Conservation (phyloP, 305 asterid genomes). For the Rubia peregrina region DNA sequence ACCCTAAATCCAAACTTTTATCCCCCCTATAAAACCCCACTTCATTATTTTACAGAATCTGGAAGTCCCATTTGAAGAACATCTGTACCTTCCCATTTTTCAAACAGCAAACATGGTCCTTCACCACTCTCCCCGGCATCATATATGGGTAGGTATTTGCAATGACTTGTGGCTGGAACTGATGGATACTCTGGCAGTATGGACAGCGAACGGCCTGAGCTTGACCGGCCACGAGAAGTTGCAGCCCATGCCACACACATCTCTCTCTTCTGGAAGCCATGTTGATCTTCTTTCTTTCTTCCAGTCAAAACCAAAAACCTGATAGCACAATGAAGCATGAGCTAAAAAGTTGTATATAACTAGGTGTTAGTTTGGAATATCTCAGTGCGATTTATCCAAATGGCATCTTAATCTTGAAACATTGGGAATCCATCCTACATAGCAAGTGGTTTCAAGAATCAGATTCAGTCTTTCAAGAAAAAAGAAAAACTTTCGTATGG, state of each 20-base stretch:
- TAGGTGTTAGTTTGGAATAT: background rate
- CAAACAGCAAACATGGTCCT: too few relatives aligned
- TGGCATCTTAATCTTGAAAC: background rate
- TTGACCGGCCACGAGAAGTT: constrained; percentile 28
- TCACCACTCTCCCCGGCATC: too few relatives aligned
- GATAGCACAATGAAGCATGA: background rate
- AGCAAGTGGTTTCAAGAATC: constrained; percentile 7
- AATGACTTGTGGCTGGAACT: background rate
- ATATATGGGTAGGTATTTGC: background rate
- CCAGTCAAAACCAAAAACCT: background rate
- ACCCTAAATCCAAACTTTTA: too few relatives aligned
- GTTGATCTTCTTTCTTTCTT: background rate
- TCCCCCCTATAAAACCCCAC: too few relatives aligned
- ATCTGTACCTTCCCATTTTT: too few relatives aligned
- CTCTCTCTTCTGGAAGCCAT: constrained; percentile 40
- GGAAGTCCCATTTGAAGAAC: too few relatives aligned
- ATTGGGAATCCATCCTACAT: background rate
- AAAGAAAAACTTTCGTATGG: background rate
- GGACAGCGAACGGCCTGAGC: constrained; percentile 35
- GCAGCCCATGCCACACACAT: constrained; percentile 42
- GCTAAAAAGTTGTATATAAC: background rate
- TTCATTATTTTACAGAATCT: too few relatives aligned
- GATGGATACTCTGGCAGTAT: constrained; percentile 22
- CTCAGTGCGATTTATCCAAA: background rate
- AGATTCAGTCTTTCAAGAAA: constrained; percentile 5